Evolutionary conservation across 2,329 filamentous ascomycete genomes (phyloP).

Genomic region (Curvularia spicifera): DNA sequence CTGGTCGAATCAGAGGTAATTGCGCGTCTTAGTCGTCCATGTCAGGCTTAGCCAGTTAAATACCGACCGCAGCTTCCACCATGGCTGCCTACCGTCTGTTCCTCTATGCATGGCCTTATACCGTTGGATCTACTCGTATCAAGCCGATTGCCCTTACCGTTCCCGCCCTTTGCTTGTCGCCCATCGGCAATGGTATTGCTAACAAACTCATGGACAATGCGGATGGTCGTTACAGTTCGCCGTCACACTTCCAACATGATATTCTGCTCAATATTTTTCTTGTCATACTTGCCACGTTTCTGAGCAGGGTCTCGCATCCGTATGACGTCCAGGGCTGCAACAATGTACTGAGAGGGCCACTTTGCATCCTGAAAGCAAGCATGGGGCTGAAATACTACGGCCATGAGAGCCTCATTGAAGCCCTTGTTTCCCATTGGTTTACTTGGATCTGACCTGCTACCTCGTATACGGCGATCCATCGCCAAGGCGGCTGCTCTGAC

Average conservation of each 20-base stretch:
- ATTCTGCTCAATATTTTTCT: too few relatives aligned
- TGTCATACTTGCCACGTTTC: background rate
- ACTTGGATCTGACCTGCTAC: background rate
- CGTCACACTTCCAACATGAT: background rate
- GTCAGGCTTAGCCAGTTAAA: slow-evolving; percentile 6
- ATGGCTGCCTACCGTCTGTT: too few relatives aligned
- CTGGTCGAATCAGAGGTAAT: slow-evolving; percentile 8
- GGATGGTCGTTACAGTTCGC: background rate
- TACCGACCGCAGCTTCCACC: slow-evolving; percentile 2
- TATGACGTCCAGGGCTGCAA: background rate
- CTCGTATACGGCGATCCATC: slow-evolving; percentile 7
- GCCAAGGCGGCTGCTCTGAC: slow-evolving; percentile 30
- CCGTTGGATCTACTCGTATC: too few relatives aligned
- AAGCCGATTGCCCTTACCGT: too few relatives aligned
- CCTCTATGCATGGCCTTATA: too few relatives aligned
- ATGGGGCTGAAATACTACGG: slow-evolving; percentile 36
- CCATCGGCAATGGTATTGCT: background rate
- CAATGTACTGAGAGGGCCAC: slow-evolving; percentile 17
- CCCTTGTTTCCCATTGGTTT: slow-evolving; percentile 15
- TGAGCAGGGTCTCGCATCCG: background rate
- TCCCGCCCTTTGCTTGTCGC: background rate
- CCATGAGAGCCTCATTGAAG: slow-evolving; percentile 12
- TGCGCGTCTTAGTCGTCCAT: background rate
- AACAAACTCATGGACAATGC: background rate
- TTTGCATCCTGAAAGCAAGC: slow-evolving; percentile 20